phyloP scores from a whole-genome alignment of 2,329 filamentous ascomycete genomes.

The Paraphaeosphaeria minitans region DNA sequence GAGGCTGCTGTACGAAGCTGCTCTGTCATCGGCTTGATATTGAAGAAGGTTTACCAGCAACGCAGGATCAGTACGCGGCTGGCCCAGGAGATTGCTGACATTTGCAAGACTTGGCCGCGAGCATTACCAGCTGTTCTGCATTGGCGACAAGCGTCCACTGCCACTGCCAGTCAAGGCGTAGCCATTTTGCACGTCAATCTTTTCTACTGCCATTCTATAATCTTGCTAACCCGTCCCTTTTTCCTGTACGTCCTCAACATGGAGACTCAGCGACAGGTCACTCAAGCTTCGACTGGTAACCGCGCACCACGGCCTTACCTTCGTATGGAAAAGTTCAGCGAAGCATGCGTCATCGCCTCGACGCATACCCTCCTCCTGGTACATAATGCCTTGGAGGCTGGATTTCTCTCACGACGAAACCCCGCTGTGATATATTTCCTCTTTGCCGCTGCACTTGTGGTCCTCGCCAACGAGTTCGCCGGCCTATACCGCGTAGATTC shows the following conservation, averaged over 20 bases:
- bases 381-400: conserved; percentile 49
- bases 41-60: conserved; percentile 65
- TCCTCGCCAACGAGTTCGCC: conserved; percentile 49
- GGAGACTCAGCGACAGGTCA: conserved; percentile 45
- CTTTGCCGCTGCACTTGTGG: conserved; percentile 48
- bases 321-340: conserved; percentile 56
- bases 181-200: conserved; percentile 67
- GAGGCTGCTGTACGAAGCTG: conserved; percentile 64
- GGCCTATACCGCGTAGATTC: conserved; percentile 40
- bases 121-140: conserved; percentile 57
- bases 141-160: conserved; percentile 55
- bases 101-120: conserved; percentile 59
- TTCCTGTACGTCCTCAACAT: conserved; percentile 63
- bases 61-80: conserved; percentile 63
- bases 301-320: conserved; percentile 36
- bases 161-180: conserved; percentile 57
- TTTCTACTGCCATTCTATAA: conserved; percentile 65
- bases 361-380: conserved; percentile 49
- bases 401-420: conserved; percentile 47
- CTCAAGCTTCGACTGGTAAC: conserved; percentile 27
- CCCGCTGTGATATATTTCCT: conserved; percentile 50
- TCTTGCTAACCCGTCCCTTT: conserved; percentile 68
- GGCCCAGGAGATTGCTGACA: conserved; percentile 62
- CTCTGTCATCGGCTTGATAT: conserved; percentile 62
- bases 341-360: conserved; percentile 50